These are phyloP conservation scores for Magnaporthales sp. DNA, from an alignment of 2,329 filamentous ascomycete species.

Conservation along the genomic window DNA sequence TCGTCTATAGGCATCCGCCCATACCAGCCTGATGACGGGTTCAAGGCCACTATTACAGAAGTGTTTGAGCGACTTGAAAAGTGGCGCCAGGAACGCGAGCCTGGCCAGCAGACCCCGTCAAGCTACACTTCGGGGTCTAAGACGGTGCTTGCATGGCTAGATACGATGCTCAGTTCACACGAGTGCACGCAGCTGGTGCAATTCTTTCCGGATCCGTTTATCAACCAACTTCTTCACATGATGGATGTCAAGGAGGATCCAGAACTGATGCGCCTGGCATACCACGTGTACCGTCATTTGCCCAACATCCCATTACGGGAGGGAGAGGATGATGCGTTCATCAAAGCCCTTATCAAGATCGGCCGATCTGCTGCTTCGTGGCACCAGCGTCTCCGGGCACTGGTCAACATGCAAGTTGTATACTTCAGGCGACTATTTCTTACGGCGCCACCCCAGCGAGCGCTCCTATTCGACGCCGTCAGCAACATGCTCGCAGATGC, in stretches of 20 bases:
- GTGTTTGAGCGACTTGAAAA: constrained; percentile 74
- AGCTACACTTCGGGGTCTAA: constrained; percentile 95
- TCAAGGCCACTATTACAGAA: constrained; percentile 59
- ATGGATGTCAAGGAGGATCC: constrained; percentile 99
- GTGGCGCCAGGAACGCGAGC: constrained; percentile 77
- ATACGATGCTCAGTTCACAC: constrained; percentile 80
- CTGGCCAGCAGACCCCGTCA: constrained; percentile 87
- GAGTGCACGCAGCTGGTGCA: constrained; percentile 86
- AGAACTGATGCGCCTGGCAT: constrained; percentile 87
- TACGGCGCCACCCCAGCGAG: constrained; percentile 64
- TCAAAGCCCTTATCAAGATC: constrained; percentile 77
- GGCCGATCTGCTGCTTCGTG: constrained; percentile 78
- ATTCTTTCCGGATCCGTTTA: constrained; percentile 85
- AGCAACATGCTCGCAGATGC: constrained; percentile 59
- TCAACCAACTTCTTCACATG: constrained; percentile 94
- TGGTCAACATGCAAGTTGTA: constrained; percentile 98
- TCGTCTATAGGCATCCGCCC: constrained; percentile 81
- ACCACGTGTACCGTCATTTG: constrained; percentile 92
- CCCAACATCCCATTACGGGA: constrained; percentile 78
- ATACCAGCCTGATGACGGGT: constrained; percentile 70
- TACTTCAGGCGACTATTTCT: constrained; percentile 96
- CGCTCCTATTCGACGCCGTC: constrained; percentile 82
- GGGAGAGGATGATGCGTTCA: constrained; percentile 78
- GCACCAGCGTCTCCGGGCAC: constrained; percentile 89
- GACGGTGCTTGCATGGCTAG: constrained; percentile 91